Conservation (phyloP, 2,329 filamentous ascomycete species). For the Alternaria gansuensis region DNA sequence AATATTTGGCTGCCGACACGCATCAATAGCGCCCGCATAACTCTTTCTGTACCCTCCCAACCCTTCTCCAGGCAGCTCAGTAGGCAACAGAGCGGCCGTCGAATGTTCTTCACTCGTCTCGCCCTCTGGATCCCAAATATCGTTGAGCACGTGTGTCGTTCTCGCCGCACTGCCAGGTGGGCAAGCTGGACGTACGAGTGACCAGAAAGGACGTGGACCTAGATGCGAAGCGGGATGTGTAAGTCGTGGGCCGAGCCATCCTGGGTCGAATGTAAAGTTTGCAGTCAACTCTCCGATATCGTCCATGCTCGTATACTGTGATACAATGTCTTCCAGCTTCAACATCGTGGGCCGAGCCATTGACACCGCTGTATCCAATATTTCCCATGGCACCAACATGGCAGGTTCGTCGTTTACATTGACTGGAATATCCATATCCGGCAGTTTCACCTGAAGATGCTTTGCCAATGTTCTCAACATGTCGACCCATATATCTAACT, state of each 20-base stretch:
- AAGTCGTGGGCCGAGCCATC: constrained; percentile 44
- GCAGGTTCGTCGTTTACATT: constrained; percentile 60
- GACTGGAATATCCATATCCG: constrained; percentile 59
- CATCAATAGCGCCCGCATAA: constrained; percentile 55
- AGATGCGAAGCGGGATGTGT: constrained; percentile 36
- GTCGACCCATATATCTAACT: constrained; percentile 53
- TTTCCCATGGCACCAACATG: constrained; percentile 59
- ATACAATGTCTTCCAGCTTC: constrained; percentile 32
- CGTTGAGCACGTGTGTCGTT: constrained; percentile 38
- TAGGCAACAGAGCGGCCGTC: constrained; percentile 49
- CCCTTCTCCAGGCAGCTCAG: constrained; percentile 43
- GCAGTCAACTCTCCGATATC: constrained; percentile 14
- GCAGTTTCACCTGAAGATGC: constrained; percentile 54
- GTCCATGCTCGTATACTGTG: constrained; percentile 1
- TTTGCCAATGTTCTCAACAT: constrained; percentile 53
- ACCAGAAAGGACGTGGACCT: constrained; percentile 54
- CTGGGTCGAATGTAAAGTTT: constrained; percentile 28
- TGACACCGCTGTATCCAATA: constrained; percentile 52
- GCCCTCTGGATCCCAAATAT: constrained; percentile 23
- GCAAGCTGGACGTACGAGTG: constrained; percentile 55
- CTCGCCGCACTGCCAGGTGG: constrained; percentile 49
- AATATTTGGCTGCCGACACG: constrained; percentile 56
- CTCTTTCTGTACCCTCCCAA: constrained; percentile 59
- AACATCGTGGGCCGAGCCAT: constrained; percentile 38
- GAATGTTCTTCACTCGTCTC: constrained; percentile 38